Base-by-base conservation (phyloP, 2,329 filamentous ascomycete species). In the Penicillium hordei region DNA sequence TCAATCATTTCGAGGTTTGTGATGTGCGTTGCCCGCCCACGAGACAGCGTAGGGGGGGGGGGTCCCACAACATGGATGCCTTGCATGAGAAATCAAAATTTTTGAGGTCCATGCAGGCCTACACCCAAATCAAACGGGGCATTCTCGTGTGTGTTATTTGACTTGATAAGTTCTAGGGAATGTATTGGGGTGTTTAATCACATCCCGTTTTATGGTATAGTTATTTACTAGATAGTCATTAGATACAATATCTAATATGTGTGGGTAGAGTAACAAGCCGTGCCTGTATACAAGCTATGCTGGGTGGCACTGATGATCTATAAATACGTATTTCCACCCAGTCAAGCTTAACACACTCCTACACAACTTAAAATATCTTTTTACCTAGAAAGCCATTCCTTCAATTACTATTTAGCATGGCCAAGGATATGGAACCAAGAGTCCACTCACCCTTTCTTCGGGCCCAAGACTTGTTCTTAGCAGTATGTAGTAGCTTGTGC, bases 401-500 rank as follows among this genome's bases (percentile, higher is more conserved):
- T 12, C 8, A 34, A 34, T 1, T 34, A 1, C 33, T 17, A 5
- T 34, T 48, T 1, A 1, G 5, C 7, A 34, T 23, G 31, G 19
- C 15, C 19, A 27, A 25, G 1, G n/a, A 21, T 38, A 40, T 59
- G 61, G 59, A 79, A 49, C 76, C 79, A 8, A 67, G 59, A 4
- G 64, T 80, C 12, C 75, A 79, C 21, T 23, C 21, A 23, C 56
- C 48, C 69, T 6, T 43, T 79, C 2, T 80, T 78, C 45, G 78
- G 80, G 55, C 29, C 60, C 0, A 67, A 60, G 5, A 81, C 84
- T 0, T 75, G 75, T 10, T 85, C 83, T 12, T 87, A 82, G 81
- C 85, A 87, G 65, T 86, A 86, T 60, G 62, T 87, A 0, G 79
- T 87, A 4, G 81, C 78, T 1, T 83, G 86, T 57, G 78, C 82